These are phyloP conservation scores for Medicago ruthenica DNA, from an alignment of 306 rosid genomes.

Conservation along the genomic window DNA sequence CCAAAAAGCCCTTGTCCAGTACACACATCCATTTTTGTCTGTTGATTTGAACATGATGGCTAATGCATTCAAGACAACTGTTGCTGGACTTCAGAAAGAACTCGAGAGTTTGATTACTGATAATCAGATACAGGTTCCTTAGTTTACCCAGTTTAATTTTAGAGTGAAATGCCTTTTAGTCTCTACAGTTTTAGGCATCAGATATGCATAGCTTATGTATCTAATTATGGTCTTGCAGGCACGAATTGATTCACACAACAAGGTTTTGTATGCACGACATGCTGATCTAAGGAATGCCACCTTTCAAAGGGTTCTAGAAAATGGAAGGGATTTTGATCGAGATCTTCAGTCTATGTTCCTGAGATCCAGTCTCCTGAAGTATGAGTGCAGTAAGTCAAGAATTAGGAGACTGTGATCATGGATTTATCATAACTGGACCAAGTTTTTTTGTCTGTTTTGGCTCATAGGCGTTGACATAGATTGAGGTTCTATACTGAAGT, in stretches of 20 bases:
- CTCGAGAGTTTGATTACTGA: conserved; percentile 93
- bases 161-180: not conserved
- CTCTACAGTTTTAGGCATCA: not conserved
- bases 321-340: conserved; percentile 79
- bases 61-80: conserved; percentile 90
- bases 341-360: conserved; percentile 86
- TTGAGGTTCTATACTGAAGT: conserved; percentile 6
- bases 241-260: conserved; percentile 96
- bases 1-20: conserved; percentile 91
- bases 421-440: not conserved
- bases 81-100: conserved; percentile 90
- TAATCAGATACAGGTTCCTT: conserved; percentile 83
- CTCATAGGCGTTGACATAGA: not conserved
- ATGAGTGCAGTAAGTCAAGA: conserved; percentile 60
- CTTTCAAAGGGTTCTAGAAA: conserved; percentile 86
- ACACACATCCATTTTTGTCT: conserved; percentile 89
- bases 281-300: conserved; percentile 98
- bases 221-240: conserved; percentile 63
- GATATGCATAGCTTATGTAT: conserved; percentile 15
- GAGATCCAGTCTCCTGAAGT: conserved; percentile 84
- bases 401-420: conserved; percentile 51
- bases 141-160: not conserved
- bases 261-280: conserved; percentile 91
- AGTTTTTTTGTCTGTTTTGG: not conserved
- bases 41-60: conserved; percentile 94